These are phyloP conservation scores for Ploettnerulaceae sp. DNA, from an alignment of 2,329 filamentous ascomycete species.

Conservation along the genomic window DNA sequence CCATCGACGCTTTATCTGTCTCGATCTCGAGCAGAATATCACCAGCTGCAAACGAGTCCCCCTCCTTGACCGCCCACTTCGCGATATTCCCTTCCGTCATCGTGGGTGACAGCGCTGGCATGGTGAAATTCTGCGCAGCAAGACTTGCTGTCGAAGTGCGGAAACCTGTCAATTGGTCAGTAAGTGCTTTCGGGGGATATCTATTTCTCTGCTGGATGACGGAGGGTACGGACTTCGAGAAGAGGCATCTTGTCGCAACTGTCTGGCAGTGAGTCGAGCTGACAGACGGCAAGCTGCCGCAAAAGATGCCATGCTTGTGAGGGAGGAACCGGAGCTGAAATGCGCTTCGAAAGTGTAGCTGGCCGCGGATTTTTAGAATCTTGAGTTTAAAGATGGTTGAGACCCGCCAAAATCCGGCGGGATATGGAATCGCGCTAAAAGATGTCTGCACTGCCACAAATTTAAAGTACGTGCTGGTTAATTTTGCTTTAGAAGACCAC, in stretches of 20 bases:
- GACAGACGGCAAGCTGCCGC: slow-evolving; percentile 60
- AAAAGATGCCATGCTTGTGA: slow-evolving; percentile 59
- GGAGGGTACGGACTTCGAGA: slow-evolving; percentile 49
- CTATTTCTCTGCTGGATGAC: slow-evolving; percentile 3
- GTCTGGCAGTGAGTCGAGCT: slow-evolving; percentile 51
- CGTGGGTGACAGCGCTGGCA: slow-evolving; percentile 86
- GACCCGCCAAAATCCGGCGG: slow-evolving; percentile 23
- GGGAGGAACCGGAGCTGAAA: slow-evolving; percentile 28
- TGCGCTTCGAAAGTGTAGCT: slow-evolving; percentile 22
- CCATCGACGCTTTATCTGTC: slow-evolving; percentile 93
- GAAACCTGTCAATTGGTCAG: slow-evolving; percentile 48
- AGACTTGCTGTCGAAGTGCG: slow-evolving; percentile 56
- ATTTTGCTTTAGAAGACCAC: too few relatives aligned
- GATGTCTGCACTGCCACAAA: not conserved
- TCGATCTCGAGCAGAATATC: slow-evolving; percentile 90
- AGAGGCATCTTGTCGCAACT: slow-evolving; percentile 49
- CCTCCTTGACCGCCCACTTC: slow-evolving; percentile 81
- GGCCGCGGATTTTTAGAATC: slow-evolving; percentile 15
- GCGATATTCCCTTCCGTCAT: slow-evolving; percentile 93
- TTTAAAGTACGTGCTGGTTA: not conserved
- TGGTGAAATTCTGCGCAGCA: slow-evolving; percentile 81
- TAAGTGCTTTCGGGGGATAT: slow-evolving; percentile 9
- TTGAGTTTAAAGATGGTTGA: slow-evolving; percentile 21
- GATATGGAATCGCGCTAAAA: slow-evolving; percentile 11
- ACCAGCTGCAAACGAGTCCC: slow-evolving; percentile 73